Base-by-base conservation (phyloP, 169 alveolate species). In the Fabrea salina region DNA sequence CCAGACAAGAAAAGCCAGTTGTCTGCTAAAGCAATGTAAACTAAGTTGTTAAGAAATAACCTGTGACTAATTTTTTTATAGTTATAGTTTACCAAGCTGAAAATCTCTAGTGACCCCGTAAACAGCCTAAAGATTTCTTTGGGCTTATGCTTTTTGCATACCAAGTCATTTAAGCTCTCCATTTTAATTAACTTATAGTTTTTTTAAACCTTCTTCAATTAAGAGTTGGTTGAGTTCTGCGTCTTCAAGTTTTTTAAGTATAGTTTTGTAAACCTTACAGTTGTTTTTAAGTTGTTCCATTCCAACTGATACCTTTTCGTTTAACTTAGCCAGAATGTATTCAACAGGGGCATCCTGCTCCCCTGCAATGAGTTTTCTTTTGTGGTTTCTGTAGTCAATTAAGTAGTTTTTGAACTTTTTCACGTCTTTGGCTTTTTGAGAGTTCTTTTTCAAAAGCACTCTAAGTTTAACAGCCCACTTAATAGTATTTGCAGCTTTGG, bases 271-370 rank as follows among this genome's bases (percentile, higher is more conserved):
- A 19, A 51, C 72, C 22, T 30, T 11, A 32, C 80, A 72, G 25
- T 72, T 35, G 51, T 72, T 72, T 51, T 72, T 72, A 1, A 72
- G 27, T n/a, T 35, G 22, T 32, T 72, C 80, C 72, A 72, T 32
- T 19, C 80, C 80, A 72, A 32, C 47, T 6, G 58, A 11, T 5
- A 78, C 84, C 27, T 78, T 78, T n/a, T 78, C 84, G 43, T 78
- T 78, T 25, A 78, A 47, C 51, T 78, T 78, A 19, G 77, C 77
- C 25, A 84, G 41, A 6, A 77, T 49, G 64, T 84, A 56, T 30
- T 84, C 89, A 44, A 75, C 19, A 27, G 86, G 83, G n/a, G 82
- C 80, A 67, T 84, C 89, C 72, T 84, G 75, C 35, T 84, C 89
- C 41, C 68, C 66, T 8, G 81, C 85, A 8, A 75, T 39, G 16